Evolutionary conservation across 2,329 filamentous ascomycete species (phyloP).

Genomic region (Penicillium brasilianum): DNA sequence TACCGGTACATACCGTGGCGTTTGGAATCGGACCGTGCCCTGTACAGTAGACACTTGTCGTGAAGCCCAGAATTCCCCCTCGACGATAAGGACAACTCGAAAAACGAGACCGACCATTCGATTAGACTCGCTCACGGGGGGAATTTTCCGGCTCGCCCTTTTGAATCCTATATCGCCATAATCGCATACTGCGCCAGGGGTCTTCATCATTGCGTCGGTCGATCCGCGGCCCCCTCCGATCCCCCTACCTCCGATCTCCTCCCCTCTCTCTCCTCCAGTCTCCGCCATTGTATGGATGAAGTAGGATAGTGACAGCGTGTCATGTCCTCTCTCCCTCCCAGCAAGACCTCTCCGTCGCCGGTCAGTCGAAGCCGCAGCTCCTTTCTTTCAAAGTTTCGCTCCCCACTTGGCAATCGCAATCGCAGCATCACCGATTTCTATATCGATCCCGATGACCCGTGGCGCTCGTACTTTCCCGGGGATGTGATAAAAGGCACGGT

Average conservation of each 20-base stretch:
- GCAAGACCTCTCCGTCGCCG: slow-evolving; percentile 40
- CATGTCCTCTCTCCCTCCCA: slow-evolving; percentile 49
- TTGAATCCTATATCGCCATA: slow-evolving; percentile 12
- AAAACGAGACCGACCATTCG: slow-evolving; percentile 6
- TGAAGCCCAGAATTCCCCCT: slow-evolving; percentile 15
- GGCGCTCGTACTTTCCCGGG: slow-evolving; percentile 66
- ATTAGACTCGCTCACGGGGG: slow-evolving; percentile 17
- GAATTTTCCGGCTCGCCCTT: slow-evolving; percentile 12
- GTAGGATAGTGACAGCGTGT: slow-evolving; percentile 39
- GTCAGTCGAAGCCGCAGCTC: slow-evolving; percentile 49
- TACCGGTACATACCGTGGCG: slow-evolving; percentile 24
- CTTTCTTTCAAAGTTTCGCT: slow-evolving; percentile 60
- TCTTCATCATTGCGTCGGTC: slow-evolving; percentile 6
- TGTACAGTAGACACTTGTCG: slow-evolving; percentile 8
- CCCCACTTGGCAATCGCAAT: slow-evolving; percentile 58
- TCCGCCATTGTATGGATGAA: slow-evolving; percentile 41
- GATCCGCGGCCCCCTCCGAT: slow-evolving; percentile 7
- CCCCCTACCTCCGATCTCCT: slow-evolving; percentile 16
- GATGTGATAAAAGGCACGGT: slow-evolving; percentile 67
- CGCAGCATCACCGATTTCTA: slow-evolving; percentile 66
- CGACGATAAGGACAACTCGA: slow-evolving; percentile 13
- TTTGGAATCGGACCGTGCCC: slow-evolving; percentile 25
- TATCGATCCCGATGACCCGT: slow-evolving; percentile 66
- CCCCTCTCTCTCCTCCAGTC: slow-evolving; percentile 15
- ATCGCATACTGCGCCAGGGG: slow-evolving; percentile 10